phyloP scores from a whole-genome alignment of 2,329 filamentous ascomycete genomes.

The Diplodia mutila region DNA sequence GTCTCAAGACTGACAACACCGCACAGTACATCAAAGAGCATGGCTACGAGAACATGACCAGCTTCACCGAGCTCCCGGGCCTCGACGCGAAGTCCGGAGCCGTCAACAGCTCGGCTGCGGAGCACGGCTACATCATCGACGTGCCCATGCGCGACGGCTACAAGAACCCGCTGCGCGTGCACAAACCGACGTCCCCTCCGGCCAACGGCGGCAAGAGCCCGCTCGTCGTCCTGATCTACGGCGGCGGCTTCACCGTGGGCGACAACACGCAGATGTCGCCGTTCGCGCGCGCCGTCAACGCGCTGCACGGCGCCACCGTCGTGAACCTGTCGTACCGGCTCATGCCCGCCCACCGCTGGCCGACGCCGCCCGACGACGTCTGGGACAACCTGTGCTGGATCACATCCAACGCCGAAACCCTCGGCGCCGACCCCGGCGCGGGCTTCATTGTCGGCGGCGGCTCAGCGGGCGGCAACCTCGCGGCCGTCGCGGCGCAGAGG shows the following conservation, averaged over 20 bases:
- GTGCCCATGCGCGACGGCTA: conserved; percentile 15
- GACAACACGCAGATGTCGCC: conserved; percentile 2
- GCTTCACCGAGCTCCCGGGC: not conserved
- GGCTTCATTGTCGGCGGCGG: conserved; percentile 12
- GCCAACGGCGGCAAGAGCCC: not conserved
- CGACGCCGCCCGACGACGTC: not conserved
- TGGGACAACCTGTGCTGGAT: conserved; percentile 38
- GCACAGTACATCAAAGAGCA: not conserved
- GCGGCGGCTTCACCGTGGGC: not conserved
- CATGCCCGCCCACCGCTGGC: not conserved
- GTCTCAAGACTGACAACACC: not conserved
- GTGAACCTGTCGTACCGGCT: conserved; percentile 7
- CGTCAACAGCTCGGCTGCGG: not conserved
- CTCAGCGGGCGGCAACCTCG: not conserved
- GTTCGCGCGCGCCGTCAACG: not conserved
- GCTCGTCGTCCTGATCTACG: not conserved
- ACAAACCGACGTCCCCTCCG: not conserved
- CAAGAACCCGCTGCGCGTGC: not conserved
- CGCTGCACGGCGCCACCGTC: conserved; percentile 3
- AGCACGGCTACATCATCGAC: not conserved
- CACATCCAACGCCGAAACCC: not conserved
- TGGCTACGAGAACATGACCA: not conserved
- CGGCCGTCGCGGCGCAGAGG: not conserved
- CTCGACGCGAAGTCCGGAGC: not conserved
- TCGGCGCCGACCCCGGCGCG: not conserved